Evolutionary conservation across 495 filamentous ascomycete species (phyloP), one percentile per base, ranked within the genome.

Genomic region (Penicillium canariense): DNA sequence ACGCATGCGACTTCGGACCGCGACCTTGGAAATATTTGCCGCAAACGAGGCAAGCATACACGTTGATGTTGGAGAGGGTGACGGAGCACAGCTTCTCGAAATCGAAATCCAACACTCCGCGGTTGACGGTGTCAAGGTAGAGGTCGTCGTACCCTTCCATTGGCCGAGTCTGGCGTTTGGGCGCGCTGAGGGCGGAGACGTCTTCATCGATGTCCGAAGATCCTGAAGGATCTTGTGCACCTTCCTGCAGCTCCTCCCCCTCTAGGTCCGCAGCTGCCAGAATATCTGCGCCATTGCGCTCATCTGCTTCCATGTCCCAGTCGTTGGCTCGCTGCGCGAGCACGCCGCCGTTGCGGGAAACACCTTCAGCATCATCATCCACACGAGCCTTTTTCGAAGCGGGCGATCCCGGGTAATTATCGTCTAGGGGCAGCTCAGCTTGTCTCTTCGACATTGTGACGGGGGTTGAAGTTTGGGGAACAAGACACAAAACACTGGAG

Each of bases 1-100:
- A 99, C 44, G 95, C 95, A 69, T 96, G 86, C 42, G 91, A 95
- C 59, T 96, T 96, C 11, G 88, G 88, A 1, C 94, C 94, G 59
- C 95, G 83, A 17, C 94, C 94, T 67, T 96, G 91, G 69, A 87
- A 99, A 76, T 97, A 99, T 77, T 94, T 96, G 26, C 94, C 95
- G 68, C 94, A 99, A 0, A 97, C 90, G 20, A 99, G 80, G 64
- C 94, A 99, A 3, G 95, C 94, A 69, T 99, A 99, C 46, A 99
- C 92, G 61, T 99, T 97, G 75, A 97, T 97, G 66, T 97, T 97
- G 18, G 91, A 96, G 9, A 99, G 77, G 22, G 89, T 93, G 58
- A 97, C 78, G 2, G 95, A 97, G 76, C 94, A 99, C 17, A 96
- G 83, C 78, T 97, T 97, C 65, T 97, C 93, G 68, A 99, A 99